phyloP scores from a whole-genome alignment of 768 basidiomycete genomes.

The Termitomyces sp. region DNA sequence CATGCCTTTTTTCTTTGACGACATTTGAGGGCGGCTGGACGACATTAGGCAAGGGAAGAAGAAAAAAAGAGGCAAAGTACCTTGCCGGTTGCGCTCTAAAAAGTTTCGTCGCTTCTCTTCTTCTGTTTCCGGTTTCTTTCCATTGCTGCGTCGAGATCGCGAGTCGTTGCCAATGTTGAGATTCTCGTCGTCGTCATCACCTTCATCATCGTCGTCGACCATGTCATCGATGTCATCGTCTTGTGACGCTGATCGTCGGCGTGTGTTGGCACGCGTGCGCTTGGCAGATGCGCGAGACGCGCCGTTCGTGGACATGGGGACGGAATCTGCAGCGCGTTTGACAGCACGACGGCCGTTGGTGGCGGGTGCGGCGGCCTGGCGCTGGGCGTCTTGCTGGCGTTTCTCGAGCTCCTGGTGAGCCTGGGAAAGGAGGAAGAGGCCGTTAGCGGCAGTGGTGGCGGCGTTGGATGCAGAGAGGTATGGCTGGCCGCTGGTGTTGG shows the following conservation, averaged over 20 bases:
- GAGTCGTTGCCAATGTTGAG: background rate
- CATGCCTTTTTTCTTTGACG: conserved; percentile 99
- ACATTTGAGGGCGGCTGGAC: conserved; percentile 91
- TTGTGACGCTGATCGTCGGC: conserved; percentile 26
- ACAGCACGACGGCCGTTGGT: conserved; percentile 47
- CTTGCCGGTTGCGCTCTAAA: conserved; percentile 95
- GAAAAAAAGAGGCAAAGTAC: conserved; percentile 35
- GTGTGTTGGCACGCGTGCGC: conserved; percentile 30
- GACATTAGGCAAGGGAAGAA: conserved; percentile 2
- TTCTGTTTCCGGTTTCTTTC: conserved; percentile 90
- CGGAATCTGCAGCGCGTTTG: conserved; percentile 63
- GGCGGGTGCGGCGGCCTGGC: conserved; percentile 32
- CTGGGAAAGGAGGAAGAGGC: conserved; percentile 89
- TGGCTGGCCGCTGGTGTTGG: conserved; percentile 25
- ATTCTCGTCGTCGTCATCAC: conserved; percentile 8
- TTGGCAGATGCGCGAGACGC: conserved; percentile 24
- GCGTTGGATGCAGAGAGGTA: conserved; percentile 47
- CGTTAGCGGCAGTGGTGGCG: conserved; percentile 76
- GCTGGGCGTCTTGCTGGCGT: conserved; percentile 86
- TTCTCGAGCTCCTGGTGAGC: conserved; percentile 96
- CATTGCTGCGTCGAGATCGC: conserved; percentile 16
- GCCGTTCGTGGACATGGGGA: conserved; percentile 24
- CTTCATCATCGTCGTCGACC: conserved; percentile 21
- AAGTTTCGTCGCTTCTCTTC: conserved; percentile 98
- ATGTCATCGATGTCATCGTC: conserved; percentile 30